phyloP scores from a whole-genome alignment of 352 stramenopile species.

The Phytophthora idaei region DNA sequence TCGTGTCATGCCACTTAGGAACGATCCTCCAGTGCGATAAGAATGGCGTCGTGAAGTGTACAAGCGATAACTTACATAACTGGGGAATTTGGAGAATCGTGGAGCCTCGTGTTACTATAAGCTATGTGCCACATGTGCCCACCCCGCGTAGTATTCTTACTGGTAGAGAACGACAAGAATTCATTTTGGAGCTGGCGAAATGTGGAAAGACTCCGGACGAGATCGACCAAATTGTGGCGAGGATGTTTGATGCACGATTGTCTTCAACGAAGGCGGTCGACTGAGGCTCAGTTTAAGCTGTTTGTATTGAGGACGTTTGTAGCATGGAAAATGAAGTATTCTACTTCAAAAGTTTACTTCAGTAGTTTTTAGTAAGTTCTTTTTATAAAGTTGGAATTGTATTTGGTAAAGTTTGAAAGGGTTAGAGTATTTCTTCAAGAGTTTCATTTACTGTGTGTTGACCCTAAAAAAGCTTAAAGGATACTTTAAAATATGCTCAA shows the following conservation, averaged over 20 bases:
- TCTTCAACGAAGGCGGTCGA: not conserved
- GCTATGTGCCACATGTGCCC: not conserved
- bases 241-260: conserved; percentile 18
- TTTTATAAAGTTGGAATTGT: no score
- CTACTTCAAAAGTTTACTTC: no score
- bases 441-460: no score
- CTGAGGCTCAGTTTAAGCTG: no score
- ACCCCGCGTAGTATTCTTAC: not conserved
- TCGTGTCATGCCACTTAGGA: conserved; percentile 32
- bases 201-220: conserved; percentile 28
- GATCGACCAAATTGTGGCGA: conserved; percentile 34
- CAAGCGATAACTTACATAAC: conserved; percentile 10
- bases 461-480: no score
- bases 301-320: no score
- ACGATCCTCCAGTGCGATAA: conserved; percentile 29
- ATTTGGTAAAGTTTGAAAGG: no score
- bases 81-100: conserved; percentile 32
- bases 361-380: no score
- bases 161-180: conserved; percentile 17
- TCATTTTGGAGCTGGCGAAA: conserved; percentile 34
- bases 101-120: conserved; percentile 12
- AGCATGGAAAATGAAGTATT: no score
- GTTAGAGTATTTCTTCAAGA: no score
- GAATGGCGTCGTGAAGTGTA: conserved; percentile 22
- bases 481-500: no score